Base-by-base conservation (phyloP, 1,284 basidiomycete species). In the Pseudozyma thailandica region DNA sequence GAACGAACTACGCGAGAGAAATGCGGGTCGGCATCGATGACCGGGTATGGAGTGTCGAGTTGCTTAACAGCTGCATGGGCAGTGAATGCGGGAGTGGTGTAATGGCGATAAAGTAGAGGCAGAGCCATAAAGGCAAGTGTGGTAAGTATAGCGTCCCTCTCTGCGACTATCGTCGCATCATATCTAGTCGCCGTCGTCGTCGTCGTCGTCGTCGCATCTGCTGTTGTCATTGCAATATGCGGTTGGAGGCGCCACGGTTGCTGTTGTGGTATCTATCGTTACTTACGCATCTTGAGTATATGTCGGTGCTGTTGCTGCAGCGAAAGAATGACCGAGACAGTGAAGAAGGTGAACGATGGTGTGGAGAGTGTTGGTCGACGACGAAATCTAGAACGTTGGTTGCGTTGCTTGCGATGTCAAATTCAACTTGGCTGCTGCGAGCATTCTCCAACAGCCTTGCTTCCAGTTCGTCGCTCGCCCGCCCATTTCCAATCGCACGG, bases 1-100 rank as follows among this genome's bases (percentile, higher is more conserved):
- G 95, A 96, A 72, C 91, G 86, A 28, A 98, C 85, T 38, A 98
- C 95, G 44, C 96, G 89, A 37, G 86, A 85, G 35, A 91, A 90
- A 86, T 96, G 92, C 20, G 95, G 95, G 86, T 98, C 96, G 3
- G 89, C 86, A 84, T 97, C 94, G 50, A 83, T 82, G 26, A 75
- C 65, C 12, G 79, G 79, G 61, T 70, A 82, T 41, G 76, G 75
- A 45, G 79, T 79, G 43, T 78, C 65, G 58, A 80, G 58, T 53
- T 79, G 63, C 62, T 78, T 76, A 52, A 74, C 43, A 37, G 72
- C 78, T 49, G 21, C 21, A 21, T 6, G 3, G n/a, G 13, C 30
- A 15, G 15, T 31, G 15, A 15, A 31, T 15, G 30, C 8, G 30
- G 8, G 15, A 31, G n/a, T n/a, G n/a, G n/a, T n/a, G n/a, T n/a